Conservation (phyloP, 129 eudicot genomes). For the Dittrichia graveolens region DNA sequence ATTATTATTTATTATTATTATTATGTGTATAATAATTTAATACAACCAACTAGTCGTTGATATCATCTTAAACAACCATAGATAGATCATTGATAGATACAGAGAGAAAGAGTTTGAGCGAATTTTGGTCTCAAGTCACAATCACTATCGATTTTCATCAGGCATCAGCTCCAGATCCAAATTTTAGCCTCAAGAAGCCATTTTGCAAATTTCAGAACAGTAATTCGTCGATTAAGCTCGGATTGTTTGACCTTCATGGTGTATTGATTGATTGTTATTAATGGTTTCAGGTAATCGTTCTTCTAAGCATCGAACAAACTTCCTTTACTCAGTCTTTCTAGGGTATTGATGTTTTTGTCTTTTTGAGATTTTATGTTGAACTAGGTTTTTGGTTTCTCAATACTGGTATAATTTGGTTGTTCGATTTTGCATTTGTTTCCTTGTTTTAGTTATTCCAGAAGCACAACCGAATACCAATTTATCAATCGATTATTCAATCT, state of each 20-base stretch:
- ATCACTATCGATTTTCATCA: slow-evolving; percentile 27
- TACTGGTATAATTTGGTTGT: slow-evolving; percentile 8
- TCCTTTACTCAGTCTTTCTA: neutral
- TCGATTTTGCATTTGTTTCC: slow-evolving; percentile 19
- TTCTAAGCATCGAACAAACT: slow-evolving; percentile 2
- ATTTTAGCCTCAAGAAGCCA: neutral
- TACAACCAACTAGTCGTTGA: slow-evolving; percentile 39
- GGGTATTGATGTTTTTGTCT: neutral
- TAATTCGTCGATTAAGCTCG: slow-evolving; percentile 21
- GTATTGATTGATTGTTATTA: slow-evolving; percentile 25
- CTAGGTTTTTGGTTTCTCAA: neutral
- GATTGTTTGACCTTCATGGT: slow-evolving; percentile 10
- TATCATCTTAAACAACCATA: slow-evolving; percentile 6
- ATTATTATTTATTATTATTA: neutral
- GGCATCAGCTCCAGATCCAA: slow-evolving; percentile 36
- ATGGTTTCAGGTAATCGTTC: slow-evolving; percentile 54
- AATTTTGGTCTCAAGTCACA: slow-evolving; percentile 47
- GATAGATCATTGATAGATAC: slow-evolving; percentile 4
- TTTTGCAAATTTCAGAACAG: slow-evolving; percentile 23
- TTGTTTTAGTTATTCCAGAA: neutral
- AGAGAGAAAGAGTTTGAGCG: slow-evolving; percentile 29
- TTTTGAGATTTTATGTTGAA: neutral
- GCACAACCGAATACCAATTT: neutral
- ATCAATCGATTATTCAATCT: neutral
- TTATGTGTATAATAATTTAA: slow-evolving; percentile 7